Base-by-base conservation (phyloP, 495 filamentous ascomycete genomes). In the Penicillium canescens region DNA sequence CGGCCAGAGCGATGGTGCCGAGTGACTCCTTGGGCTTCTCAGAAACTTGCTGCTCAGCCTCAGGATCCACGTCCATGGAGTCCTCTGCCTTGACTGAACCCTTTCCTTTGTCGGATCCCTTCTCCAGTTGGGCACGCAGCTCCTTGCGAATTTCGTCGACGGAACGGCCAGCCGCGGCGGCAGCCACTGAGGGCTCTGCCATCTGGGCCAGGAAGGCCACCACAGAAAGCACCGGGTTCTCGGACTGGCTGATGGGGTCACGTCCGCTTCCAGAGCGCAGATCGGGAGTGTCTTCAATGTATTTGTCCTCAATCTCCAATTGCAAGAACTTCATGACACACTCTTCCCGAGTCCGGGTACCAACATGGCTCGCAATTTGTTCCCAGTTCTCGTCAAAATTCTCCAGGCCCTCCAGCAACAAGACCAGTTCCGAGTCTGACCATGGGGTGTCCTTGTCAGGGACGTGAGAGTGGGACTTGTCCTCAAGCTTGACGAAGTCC, bases 251-350 rank as follows among this genome's bases (percentile, higher is more conserved):
- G 72, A 98, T 90, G 1, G 94, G 94, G 8, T 94, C 81, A 35
- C 90, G 82, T 28, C 91, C 90, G 20, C 90, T 70, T 63, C 84
- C 79, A 39, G 82, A 75, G 23, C 91, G 77, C 31, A 83, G 75
- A 42, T 84, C 82, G 0, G 83, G 82, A 60, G 92, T 82, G 12
- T 89, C 83, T 44, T 94, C 89, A 9, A 93, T 73, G 55, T 93
- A 96, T 57, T 91, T 90, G 69, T 93, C 91, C 65, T 93, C 90
- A 52, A 96, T 94, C 46, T 92, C 91, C 23, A 93, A 73, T 63
- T 95, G 90, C 56, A 98, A 73, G 78, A 98, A 98, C 66, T 96
- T 92, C 61, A 96, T 76, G 23, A 97, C 91, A 70, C 94, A 98
- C 74, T 98, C 91, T 73, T 98, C 94, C 35, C 90, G 81, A n/a